These are phyloP conservation scores for Nematodospora valgi DNA, from an alignment of 805 yeast species.

Conservation along the genomic window DNA sequence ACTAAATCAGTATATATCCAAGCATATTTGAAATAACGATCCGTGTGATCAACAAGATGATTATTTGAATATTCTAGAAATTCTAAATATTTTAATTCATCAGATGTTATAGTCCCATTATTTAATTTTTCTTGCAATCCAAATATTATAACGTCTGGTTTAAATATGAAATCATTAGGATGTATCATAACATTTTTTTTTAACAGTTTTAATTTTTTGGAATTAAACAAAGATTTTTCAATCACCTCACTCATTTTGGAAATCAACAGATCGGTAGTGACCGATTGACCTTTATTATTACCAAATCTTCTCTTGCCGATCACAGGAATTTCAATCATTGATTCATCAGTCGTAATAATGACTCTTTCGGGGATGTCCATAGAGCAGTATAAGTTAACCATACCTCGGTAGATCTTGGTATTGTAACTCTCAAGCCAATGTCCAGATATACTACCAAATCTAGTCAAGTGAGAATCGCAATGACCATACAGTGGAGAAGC, in stretches of 20 bases:
- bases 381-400: slow-evolving; percentile 31
- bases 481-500: slow-evolving; percentile 16
- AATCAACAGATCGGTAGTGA: slow-evolving; percentile 5
- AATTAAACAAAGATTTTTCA: slow-evolving; percentile 5
- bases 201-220: slow-evolving; percentile 6
- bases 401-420: slow-evolving; percentile 30
- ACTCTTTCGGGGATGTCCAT: slow-evolving; percentile 26
- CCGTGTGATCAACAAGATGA: slow-evolving; percentile 19
- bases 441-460: slow-evolving; percentile 27
- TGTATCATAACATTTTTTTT: slow-evolving; percentile 13
- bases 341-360: slow-evolving; percentile 21
- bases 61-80: slow-evolving; percentile 26
- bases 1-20: slow-evolving; percentile 36
- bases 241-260: slow-evolving; percentile 6
- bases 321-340: slow-evolving; percentile 27
- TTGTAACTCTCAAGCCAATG: slow-evolving; percentile 31
- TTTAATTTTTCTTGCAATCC: slow-evolving; percentile 17
- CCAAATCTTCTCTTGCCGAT: slow-evolving; percentile 22
- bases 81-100: slow-evolving; percentile 23
- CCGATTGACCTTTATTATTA: slow-evolving; percentile 1
- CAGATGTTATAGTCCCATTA: slow-evolving; percentile 11
- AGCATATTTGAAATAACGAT: slow-evolving; percentile 36
- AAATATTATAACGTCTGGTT: slow-evolving; percentile 25
- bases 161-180: slow-evolving; percentile 27
- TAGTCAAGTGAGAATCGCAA: slow-evolving; percentile 19